A percentile compares a stretch with the other conserved stretches of the same genome.
Conservation (phyloP, 148 eudicot genomes). For the Simmondsia chinensis region DNA sequence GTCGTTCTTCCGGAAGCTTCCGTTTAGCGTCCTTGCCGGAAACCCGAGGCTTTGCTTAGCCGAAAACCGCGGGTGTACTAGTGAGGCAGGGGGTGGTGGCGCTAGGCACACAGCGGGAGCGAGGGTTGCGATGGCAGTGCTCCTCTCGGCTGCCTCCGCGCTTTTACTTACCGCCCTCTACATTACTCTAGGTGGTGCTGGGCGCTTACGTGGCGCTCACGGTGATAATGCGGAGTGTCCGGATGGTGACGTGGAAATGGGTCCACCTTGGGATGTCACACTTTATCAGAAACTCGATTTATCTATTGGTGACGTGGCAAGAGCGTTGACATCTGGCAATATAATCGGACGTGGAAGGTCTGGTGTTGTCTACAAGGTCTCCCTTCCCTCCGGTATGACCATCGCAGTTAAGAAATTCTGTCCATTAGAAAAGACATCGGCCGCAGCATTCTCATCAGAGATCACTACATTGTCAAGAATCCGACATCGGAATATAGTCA, state of each 20-base stretch:
- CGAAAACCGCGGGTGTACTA: slow-evolving; percentile 26
- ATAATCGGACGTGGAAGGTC: slow-evolving; percentile 60
- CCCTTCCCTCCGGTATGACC: slow-evolving; percentile 23
- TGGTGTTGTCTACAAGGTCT: slow-evolving; percentile 52
- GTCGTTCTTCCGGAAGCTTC: slow-evolving; percentile 56
- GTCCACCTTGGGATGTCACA: slow-evolving; percentile 87
- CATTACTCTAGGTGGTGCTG: slow-evolving; percentile 39
- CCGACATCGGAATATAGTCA: slow-evolving; percentile 74
- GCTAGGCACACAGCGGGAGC: slow-evolving; percentile 24
- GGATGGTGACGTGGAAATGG: slow-evolving; percentile 56
- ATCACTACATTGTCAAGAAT: slow-evolving; percentile 65
- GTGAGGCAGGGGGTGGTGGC: slow-evolving; percentile 5
- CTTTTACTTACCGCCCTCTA: slow-evolving; percentile 51
- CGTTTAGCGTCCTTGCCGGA: slow-evolving; percentile 45
- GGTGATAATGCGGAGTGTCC: slow-evolving; percentile 12
- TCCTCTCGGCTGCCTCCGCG: slow-evolving; percentile 48
- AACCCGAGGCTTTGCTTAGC: slow-evolving; percentile 44
- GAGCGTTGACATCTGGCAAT: slow-evolving; percentile 40
- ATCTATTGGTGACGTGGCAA: slow-evolving; percentile 59
- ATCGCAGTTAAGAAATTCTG: slow-evolving; percentile 66
- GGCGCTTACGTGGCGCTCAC: slow-evolving; percentile 11
- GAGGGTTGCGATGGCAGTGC: slow-evolving; percentile 61
- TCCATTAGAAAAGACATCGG: slow-evolving; percentile 44
- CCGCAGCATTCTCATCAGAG: slow-evolving; percentile 67
- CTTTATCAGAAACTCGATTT: slow-evolving; percentile 78